Conservation (phyloP, 208 protist genomes). For the Leishmania major region DNA sequence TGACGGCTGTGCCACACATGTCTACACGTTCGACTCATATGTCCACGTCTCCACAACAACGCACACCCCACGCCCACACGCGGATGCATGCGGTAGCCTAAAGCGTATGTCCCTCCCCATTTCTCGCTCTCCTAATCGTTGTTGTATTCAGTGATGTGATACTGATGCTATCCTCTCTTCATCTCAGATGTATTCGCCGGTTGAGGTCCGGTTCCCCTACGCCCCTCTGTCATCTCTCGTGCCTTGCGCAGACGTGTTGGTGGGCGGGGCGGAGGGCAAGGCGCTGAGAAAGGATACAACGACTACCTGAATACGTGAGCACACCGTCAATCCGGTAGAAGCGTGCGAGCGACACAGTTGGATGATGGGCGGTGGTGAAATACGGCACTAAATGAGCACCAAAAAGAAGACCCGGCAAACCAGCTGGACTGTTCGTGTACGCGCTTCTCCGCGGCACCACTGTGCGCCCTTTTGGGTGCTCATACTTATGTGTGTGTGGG, state of each 20-base stretch:
- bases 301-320: not conserved
- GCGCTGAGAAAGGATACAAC: not conserved
- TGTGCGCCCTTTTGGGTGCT: not conserved
- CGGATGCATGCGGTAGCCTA: not conserved
- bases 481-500: constrained; percentile 19
- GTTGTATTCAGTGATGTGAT: not conserved
- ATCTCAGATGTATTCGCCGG: not conserved
- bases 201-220: not conserved
- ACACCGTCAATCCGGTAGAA: not conserved
- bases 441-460: not conserved
- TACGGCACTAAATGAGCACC: not conserved
- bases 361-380: not conserved
- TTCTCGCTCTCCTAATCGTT: not conserved
- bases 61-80: not conserved
- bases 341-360: not conserved
- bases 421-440: not conserved
- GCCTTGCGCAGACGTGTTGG: not conserved
- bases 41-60: not conserved
- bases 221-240: not conserved
- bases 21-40: not conserved
- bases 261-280: not conserved
- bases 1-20: not conserved
- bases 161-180: not conserved
- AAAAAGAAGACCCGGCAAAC: not conserved
- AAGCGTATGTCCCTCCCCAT: not conserved